Conservation (phyloP, 768 basidiomycete species). For the Exsudoporus frostii region DNA sequence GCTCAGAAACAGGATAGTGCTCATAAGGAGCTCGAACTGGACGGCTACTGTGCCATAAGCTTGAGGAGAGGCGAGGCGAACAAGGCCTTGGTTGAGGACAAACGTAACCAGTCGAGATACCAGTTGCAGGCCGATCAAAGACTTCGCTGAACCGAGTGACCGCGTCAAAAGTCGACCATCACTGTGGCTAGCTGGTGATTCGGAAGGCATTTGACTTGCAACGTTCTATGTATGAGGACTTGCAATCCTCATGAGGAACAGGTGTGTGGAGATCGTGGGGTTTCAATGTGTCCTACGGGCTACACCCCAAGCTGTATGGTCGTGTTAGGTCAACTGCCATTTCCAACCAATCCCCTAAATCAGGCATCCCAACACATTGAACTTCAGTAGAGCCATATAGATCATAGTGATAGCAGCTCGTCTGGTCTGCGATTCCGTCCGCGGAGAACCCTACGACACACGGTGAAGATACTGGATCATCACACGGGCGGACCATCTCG, state of each 20-base stretch:
- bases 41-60: constrained; percentile 90
- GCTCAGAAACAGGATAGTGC: constrained; percentile 87
- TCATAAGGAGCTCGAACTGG: constrained; percentile 89
- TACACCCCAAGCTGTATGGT: constrained; percentile 6
- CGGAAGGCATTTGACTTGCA: constrained; percentile 10
- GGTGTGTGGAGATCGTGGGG: not conserved
- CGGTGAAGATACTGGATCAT: not conserved
- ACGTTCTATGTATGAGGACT: constrained; percentile 1
- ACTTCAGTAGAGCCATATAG: not conserved
- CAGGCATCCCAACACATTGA: not conserved
- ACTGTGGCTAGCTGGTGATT: not conserved
- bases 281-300: not conserved
- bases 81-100: constrained; percentile 79
- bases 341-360: not conserved
- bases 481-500: not conserved
- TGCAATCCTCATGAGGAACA: constrained; percentile 2
- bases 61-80: constrained; percentile 79
- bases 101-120: constrained; percentile 85
- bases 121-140: constrained; percentile 84
- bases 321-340: no score
- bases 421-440: not conserved
- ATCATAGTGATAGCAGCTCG: not conserved
- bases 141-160: constrained; percentile 45
- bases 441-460: not conserved
- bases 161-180: constrained; percentile 21